These are phyloP conservation scores for Salix caprea DNA, from an alignment of 345 rosid genomes.

Conservation along the genomic window DNA sequence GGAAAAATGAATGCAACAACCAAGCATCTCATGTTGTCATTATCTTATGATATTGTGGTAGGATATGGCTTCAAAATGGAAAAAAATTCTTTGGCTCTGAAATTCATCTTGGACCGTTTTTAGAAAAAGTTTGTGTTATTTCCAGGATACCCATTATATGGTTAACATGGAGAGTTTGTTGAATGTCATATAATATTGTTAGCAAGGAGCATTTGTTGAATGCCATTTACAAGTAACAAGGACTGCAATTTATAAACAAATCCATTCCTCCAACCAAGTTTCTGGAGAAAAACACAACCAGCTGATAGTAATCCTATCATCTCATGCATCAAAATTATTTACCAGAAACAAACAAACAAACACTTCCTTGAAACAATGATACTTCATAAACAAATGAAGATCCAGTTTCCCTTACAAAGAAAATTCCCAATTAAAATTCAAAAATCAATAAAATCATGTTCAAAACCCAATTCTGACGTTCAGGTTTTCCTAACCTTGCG, in stretches of 20 bases:
- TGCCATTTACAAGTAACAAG: background rate
- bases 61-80: background rate
- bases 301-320: background rate
- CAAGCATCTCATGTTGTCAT: background rate
- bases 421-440: background rate
- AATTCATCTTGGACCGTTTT: background rate
- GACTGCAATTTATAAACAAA: background rate
- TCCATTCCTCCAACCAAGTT: background rate
- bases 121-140: background rate
- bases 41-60: too few species aligned
- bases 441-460: background rate
- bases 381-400: background rate
- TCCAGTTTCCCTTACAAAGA: background rate
- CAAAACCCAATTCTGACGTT: background rate
- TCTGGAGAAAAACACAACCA: background rate
- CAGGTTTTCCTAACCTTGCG: constrained; percentile 31
- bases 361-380: background rate
- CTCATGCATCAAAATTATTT: background rate
- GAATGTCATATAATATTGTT: background rate
- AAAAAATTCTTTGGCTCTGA: background rate
- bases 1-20: background rate
- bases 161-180: background rate
- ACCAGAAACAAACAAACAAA: background rate
- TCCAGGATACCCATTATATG: too few species aligned
- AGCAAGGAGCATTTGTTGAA: too few species aligned